Evolutionary conservation across 2,329 filamentous ascomycete genomes (phyloP), one percentile per base, ranked within the genome.

Genomic region (Zasmidium citrigriseum): DNA sequence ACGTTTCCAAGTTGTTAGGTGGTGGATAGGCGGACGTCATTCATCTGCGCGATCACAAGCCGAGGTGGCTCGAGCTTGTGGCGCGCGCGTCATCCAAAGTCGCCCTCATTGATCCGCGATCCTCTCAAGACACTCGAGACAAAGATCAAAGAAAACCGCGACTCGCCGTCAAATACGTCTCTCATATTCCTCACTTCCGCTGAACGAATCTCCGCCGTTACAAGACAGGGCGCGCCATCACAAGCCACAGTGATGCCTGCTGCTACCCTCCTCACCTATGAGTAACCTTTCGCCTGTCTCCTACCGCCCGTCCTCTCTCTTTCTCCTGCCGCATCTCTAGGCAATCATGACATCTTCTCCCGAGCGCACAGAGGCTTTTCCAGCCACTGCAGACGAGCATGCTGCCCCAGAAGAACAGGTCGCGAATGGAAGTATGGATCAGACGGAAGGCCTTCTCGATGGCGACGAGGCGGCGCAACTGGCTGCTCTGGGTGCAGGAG

Each of bases 381-480:
- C n/a, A n/a, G n/a, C 34, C 14, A 41, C 4, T n/a, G 34, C 34
- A 41, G 34, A 41, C 34, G 34, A 10, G 7, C 34, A n/a, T n/a
- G n/a, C n/a, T n/a, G n/a, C n/a, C n/a, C n/a, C n/a, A n/a, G n/a
- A n/a, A n/a, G n/a, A n/a, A n/a, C n/a, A n/a, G n/a, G n/a, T n/a
- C n/a, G n/a, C n/a, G n/a, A n/a, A n/a, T n/a, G n/a, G n/a, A n/a
- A n/a, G n/a, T n/a, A n/a, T n/a, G n/a, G n/a, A n/a, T n/a, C n/a
- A n/a, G n/a, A n/a, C 29, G 25, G 21, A 45, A 12, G 51, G 44
- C 21, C 20, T 25, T n/a, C 25, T 56, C 14, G 47, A 46, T 44
- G 60, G 57, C 14, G 67, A 72, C 47, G 77, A 79, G 59, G 75
- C 74, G 46, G 72, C 76, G 9, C 71, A 76, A 16, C 66, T 80